Evolutionary conservation across 768 basidiomycete species (phyloP).

Genomic region (Rickenella mellea): DNA sequence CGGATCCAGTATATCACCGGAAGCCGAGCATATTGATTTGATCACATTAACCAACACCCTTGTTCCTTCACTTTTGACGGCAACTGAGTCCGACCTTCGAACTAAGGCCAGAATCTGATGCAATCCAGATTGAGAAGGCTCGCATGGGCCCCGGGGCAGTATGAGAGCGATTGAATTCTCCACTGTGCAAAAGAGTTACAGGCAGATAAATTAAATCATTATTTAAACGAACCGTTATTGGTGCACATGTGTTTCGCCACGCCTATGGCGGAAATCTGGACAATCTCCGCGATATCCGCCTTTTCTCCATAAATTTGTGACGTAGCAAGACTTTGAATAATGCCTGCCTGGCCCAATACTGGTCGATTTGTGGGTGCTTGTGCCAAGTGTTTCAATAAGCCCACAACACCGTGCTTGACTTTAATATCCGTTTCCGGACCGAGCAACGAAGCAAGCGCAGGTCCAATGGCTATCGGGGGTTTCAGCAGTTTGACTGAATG

Average conservation of each 20-base stretch:
- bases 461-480: slow-evolving; percentile 47
- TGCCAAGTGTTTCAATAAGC: slow-evolving; percentile 80
- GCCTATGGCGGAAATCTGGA: slow-evolving; percentile 84
- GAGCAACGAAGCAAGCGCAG: slow-evolving; percentile 54
- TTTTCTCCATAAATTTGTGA: slow-evolving; percentile 65
- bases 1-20: slow-evolving; percentile 32
- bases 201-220: slow-evolving; percentile 5
- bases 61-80: slow-evolving; percentile 84
- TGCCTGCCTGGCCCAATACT: slow-evolving; percentile 47
- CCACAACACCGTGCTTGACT: slow-evolving; percentile 82
- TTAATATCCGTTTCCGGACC: slow-evolving; percentile 57
- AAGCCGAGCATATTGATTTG: slow-evolving; percentile 60
- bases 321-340: slow-evolving; percentile 50
- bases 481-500: slow-evolving; percentile 45
- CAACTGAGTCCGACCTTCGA: slow-evolving; percentile 68
- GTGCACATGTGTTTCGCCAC: slow-evolving; percentile 84
- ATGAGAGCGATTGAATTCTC: slow-evolving; percentile 44
- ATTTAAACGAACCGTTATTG: slow-evolving; percentile 46
- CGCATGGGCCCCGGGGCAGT: slow-evolving; percentile 27
- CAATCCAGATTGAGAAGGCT: slow-evolving; percentile 33
- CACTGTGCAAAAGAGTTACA: slow-evolving; percentile 16
- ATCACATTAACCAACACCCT: slow-evolving; percentile 82
- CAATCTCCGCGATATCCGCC: slow-evolving; percentile 75
- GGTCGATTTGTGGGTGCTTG: slow-evolving; percentile 49
- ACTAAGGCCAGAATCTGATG: slow-evolving; percentile 66